Conservation (phyloP, 2,329 filamentous ascomycete genomes). For the Herpotrichia juniperi region DNA sequence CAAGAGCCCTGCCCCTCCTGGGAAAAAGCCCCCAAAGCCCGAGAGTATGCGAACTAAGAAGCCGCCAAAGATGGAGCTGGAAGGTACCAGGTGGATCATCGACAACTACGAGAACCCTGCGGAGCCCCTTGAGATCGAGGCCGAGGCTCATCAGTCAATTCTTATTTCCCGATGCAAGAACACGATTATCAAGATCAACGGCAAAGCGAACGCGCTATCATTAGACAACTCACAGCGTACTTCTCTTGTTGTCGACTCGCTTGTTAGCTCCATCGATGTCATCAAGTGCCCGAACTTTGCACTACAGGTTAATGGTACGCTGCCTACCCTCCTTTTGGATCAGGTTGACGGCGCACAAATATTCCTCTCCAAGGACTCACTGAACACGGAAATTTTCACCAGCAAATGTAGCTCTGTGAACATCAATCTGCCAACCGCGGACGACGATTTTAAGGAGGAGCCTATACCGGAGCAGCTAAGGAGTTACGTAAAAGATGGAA, state of each 20-base stretch:
- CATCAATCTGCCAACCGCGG: constrained; percentile 76
- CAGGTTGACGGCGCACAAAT: constrained; percentile 90
- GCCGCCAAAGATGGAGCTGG: constrained; percentile 56
- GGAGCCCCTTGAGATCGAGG: constrained; percentile 79
- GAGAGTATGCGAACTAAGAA: constrained; percentile 57
- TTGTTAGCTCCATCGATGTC: constrained; percentile 90
- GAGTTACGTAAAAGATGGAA: constrained; percentile 76
- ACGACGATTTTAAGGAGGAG: constrained; percentile 83
- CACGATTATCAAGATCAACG: constrained; percentile 84
- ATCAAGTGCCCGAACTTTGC: constrained; percentile 96
- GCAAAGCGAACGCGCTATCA: constrained; percentile 96
- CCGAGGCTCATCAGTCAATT: constrained; percentile 83
- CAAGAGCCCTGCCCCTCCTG: constrained; percentile 84
- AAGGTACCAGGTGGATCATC: constrained; percentile 87
- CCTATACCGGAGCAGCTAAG: constrained; percentile 90
- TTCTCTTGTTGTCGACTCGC: constrained; percentile 84
- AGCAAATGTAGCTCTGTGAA: constrained; percentile 90
- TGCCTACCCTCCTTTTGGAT: constrained; percentile 89
- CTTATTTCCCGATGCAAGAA: constrained; percentile 92
- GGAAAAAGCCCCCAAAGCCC: constrained; percentile 63
- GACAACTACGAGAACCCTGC: constrained; percentile 87
- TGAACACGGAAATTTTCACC: constrained; percentile 80
- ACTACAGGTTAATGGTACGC: constrained; percentile 83
- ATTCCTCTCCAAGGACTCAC: constrained; percentile 82
- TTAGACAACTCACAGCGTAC: constrained; percentile 87